Percentiles rank a stretch among this genome's conserved stretches.
These are phyloP conservation scores for Lepidium sativum DNA, from an alignment of 345 rosid genomes.

Conservation along the genomic window DNA sequence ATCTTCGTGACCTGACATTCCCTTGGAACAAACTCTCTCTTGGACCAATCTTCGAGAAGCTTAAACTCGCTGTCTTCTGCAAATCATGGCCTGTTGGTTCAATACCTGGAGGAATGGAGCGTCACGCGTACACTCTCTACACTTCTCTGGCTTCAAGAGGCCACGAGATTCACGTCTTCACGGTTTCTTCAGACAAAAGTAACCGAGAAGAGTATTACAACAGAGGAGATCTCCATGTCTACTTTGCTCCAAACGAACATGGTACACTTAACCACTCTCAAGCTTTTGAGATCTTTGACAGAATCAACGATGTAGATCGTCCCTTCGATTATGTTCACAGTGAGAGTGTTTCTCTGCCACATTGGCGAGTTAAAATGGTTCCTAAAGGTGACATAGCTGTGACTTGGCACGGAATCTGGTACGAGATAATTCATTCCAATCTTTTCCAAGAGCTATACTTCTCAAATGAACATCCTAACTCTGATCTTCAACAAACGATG, in stretches of 20 bases:
- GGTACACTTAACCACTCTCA: constrained; percentile 44
- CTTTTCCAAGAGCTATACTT: constrained; percentile 48
- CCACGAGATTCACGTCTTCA: constrained; percentile 66
- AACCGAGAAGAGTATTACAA: constrained; percentile 30
- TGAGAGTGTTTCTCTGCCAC: constrained; percentile 65
- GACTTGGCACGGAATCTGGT: constrained; percentile 79
- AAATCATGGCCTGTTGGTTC: constrained; percentile 66
- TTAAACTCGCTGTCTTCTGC: constrained; percentile 63
- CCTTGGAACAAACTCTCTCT: constrained; percentile 69
- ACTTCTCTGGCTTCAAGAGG: constrained; percentile 47
- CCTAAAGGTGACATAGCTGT: constrained; percentile 39
- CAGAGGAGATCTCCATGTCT: constrained; percentile 43
- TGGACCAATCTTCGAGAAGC: constrained; percentile 41
- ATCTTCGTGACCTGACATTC: constrained; percentile 46
- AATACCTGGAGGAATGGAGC: constrained; percentile 66
- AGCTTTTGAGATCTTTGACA: constrained; percentile 52
- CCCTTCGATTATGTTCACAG: constrained; percentile 61
- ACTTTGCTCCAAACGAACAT: constrained; percentile 54
- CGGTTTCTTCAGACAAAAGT: constrained; percentile 47
- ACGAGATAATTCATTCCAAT: constrained; percentile 69
- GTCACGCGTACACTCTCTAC: constrained; percentile 61
- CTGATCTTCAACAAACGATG: constrained; percentile 51
- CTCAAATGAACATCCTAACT: background rate
- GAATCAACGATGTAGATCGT: constrained; percentile 22
- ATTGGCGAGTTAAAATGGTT: constrained; percentile 47